Evolutionary conservation across 1,284 basidiomycete genomes (phyloP).

Genomic region (Ustilago nuda): DNA sequence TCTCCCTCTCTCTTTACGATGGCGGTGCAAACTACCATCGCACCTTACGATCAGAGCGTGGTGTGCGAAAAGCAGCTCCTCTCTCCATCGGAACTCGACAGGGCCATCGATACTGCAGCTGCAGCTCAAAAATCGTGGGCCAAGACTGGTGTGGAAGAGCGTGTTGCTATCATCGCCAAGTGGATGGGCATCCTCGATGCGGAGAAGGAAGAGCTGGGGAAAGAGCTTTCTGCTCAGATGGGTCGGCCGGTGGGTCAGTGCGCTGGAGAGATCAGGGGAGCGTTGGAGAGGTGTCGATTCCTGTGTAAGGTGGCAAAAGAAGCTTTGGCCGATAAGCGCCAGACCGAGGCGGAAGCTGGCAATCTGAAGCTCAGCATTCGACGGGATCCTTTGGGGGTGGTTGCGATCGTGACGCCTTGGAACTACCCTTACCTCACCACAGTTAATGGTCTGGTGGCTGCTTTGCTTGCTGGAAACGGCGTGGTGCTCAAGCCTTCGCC

Average conservation of each 20-base stretch:
- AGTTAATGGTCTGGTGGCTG: slow-evolving; percentile 82
- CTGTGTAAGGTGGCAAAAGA: slow-evolving; percentile 85
- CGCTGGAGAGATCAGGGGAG: slow-evolving; percentile 82
- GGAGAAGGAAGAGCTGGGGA: slow-evolving; percentile 77
- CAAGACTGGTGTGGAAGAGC: slow-evolving; percentile 77
- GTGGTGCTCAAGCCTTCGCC: slow-evolving; percentile 94
- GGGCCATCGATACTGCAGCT: slow-evolving; percentile 74
- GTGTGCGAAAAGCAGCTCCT: slow-evolving; percentile 71
- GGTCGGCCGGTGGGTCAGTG: slow-evolving; percentile 84
- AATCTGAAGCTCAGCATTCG: slow-evolving; percentile 85
- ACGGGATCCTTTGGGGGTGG: slow-evolving; percentile 85
- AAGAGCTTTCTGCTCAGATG: slow-evolving; percentile 83
- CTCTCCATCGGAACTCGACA: slow-evolving; percentile 74
- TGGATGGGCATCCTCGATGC: slow-evolving; percentile 78
- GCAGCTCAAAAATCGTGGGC: slow-evolving; percentile 81
- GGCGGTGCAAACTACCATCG: slow-evolving; percentile 72
- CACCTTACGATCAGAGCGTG: slow-evolving; percentile 71
- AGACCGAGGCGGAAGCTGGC: slow-evolving; percentile 81
- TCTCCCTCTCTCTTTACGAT: no score
- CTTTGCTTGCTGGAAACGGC: slow-evolving; percentile 76
- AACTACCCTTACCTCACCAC: slow-evolving; percentile 74
- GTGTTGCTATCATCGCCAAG: slow-evolving; percentile 79
- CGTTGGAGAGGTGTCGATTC: slow-evolving; percentile 83
- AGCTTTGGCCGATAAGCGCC: slow-evolving; percentile 80
- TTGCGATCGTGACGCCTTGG: slow-evolving; percentile 88